A percentile compares a stretch with the other conserved stretches of the same genome.
Conservation (phyloP, 176 grass and related monocot genomes). For the Tillandsia fasciculata region DNA sequence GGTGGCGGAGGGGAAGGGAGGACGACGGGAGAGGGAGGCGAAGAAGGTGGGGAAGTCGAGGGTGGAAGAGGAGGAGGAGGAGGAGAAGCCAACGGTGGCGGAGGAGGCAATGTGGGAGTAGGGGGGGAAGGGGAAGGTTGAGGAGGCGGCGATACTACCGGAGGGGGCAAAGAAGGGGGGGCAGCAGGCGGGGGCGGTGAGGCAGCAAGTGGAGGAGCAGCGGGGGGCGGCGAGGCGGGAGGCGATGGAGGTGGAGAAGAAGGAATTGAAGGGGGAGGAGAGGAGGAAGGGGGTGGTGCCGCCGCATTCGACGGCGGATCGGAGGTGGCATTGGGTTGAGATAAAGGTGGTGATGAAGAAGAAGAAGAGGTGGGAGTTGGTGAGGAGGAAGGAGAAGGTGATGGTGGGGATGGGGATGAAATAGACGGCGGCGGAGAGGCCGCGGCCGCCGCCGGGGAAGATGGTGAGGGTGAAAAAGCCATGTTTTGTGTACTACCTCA, state of each 20-base stretch:
- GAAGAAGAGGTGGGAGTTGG: slow-evolving; percentile 13
- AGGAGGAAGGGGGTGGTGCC: slow-evolving; percentile 9
- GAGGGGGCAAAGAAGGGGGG: slow-evolving; percentile 14
- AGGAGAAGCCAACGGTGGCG: neutral
- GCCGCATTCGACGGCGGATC: slow-evolving; percentile 5
- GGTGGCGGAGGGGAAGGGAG: slow-evolving; percentile 5
- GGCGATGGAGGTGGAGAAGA: slow-evolving; percentile 25
- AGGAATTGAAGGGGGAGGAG: slow-evolving; percentile 9
- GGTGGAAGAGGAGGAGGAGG: slow-evolving; percentile 13
- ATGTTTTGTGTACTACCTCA: neutral
- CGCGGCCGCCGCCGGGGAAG: neutral
- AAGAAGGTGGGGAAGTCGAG: slow-evolving; percentile 17
- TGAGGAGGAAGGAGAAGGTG: slow-evolving; percentile 10
- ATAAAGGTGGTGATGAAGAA: slow-evolving; percentile 19
- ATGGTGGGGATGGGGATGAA: neutral
- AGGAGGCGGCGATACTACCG: slow-evolving; percentile 30
- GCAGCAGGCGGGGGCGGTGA: slow-evolving; percentile 25
- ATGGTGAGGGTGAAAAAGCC: neutral
- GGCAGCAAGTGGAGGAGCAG: slow-evolving; percentile 8
- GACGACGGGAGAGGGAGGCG: slow-evolving; percentile 13
- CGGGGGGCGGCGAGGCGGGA: slow-evolving; percentile 29
- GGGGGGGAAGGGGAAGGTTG: neutral
- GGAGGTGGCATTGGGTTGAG: slow-evolving; percentile 6
- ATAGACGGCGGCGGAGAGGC: slow-evolving; percentile 19
- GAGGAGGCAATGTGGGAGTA: neutral